phyloP scores from a whole-genome alignment of 805 yeast species.

The Saccharomycopsis fermentans region DNA sequence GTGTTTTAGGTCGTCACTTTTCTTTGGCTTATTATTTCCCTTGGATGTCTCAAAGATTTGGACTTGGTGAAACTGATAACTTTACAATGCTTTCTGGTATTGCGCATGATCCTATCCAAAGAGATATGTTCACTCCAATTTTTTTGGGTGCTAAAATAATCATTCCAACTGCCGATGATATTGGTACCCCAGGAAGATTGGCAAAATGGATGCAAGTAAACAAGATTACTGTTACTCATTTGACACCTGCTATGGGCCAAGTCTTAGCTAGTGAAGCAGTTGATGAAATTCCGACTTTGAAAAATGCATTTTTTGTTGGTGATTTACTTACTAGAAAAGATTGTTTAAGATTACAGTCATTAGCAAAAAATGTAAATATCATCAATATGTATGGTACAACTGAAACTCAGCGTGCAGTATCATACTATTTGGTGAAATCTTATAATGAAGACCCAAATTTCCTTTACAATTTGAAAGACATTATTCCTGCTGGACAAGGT shows the following conservation, averaged over 20 bases:
- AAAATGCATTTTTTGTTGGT: conserved; percentile 97
- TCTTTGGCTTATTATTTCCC: conserved; percentile 96
- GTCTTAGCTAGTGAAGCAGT: conserved; percentile 90
- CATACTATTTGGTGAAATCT: conserved; percentile 81
- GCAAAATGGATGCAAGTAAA: conserved; percentile 95
- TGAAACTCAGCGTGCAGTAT: conserved; percentile 97
- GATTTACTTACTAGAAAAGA: conserved; percentile 96
- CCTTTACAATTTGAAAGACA: conserved; percentile 78
- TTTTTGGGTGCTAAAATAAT: conserved; percentile 88
- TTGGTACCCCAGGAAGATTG: conserved; percentile 94
- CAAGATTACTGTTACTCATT: conserved; percentile 91
- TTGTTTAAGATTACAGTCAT: conserved; percentile 81
- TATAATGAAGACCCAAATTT: conserved; percentile 58
- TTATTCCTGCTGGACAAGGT: conserved; percentile 98
- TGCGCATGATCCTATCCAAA: conserved; percentile 98
- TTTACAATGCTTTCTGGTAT: conserved; percentile 98
- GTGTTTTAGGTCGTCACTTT: conserved; percentile 96
- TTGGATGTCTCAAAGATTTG: conserved; percentile 91
- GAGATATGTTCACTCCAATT: conserved; percentile 97
- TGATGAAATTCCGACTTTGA: conserved; percentile 72
- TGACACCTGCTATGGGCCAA: conserved; percentile 99
- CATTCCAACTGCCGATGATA: conserved; percentile 94
- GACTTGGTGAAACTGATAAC: conserved; percentile 65
- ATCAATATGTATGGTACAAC: conserved; percentile 99
- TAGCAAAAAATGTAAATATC: conserved; percentile 81